Conservation (phyloP, 345 rosid genomes). For the Brassica nigra region DNA sequence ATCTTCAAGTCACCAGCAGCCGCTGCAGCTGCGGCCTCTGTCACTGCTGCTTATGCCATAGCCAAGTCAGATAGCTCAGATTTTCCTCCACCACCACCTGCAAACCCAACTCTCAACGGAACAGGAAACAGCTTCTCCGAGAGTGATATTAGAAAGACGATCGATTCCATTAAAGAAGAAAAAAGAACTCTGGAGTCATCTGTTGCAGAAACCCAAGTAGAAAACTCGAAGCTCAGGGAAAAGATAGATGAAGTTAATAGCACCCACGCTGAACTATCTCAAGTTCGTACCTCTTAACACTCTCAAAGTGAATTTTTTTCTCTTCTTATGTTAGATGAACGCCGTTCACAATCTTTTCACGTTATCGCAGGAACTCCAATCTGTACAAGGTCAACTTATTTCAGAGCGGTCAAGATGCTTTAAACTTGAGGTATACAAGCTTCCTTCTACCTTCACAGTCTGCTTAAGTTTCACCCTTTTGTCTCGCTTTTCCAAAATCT, state of each 20-base stretch:
- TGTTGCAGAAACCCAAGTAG: slow-evolving; percentile 58
- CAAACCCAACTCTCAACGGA: slow-evolving; percentile 46
- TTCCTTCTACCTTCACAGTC: neutral
- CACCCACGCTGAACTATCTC: slow-evolving; percentile 74
- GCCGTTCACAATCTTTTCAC: neutral
- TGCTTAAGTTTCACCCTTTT: slow-evolving; percentile 7
- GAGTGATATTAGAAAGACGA: slow-evolving; percentile 48
- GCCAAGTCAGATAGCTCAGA: slow-evolving; percentile 82
- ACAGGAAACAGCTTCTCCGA: slow-evolving; percentile 39
- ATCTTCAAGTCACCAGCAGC: slow-evolving; percentile 94
- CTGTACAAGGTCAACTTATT: slow-evolving; percentile 84
- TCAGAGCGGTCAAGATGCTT: slow-evolving; percentile 98
- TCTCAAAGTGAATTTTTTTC: neutral
- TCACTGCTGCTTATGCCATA: slow-evolving; percentile 92
- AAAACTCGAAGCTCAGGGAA: slow-evolving; percentile 63
- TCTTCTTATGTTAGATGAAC: neutral
- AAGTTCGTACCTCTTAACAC: slow-evolving; percentile 49
- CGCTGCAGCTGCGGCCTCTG: slow-evolving; percentile 98
- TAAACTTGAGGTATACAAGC: slow-evolving; percentile 75
- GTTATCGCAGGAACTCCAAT: slow-evolving; percentile 75
- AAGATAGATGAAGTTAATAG: slow-evolving; percentile 72
- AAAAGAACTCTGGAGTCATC: slow-evolving; percentile 60
- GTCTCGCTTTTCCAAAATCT: neutral
- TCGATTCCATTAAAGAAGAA: slow-evolving; percentile 68
- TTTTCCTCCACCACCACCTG: slow-evolving; percentile 41